These are phyloP conservation scores for Cicer yamashitae DNA, from an alignment of 306 rosid genomes.

Conservation along the genomic window DNA sequence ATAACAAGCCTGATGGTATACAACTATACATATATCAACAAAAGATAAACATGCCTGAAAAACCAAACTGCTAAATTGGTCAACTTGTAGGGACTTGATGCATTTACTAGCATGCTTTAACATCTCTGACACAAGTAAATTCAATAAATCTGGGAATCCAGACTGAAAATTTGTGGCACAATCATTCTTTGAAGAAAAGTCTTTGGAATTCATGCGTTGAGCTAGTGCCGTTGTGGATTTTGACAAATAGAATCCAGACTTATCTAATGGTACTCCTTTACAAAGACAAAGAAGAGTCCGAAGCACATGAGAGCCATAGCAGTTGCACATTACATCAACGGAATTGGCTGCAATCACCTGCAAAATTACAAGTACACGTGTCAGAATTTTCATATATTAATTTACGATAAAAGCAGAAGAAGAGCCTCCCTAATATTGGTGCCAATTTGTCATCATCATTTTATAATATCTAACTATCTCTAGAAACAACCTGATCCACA, in stretches of 20 bases:
- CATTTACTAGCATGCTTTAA: conserved; percentile 54
- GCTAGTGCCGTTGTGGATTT: conserved; percentile 68
- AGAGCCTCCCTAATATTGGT: background rate
- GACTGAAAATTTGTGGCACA: conserved; percentile 40
- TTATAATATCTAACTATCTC: conserved; percentile 10
- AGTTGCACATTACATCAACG: conserved; percentile 72
- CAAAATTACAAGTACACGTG: conserved; percentile 35
- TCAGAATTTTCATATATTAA: background rate
- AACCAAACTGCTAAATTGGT: conserved; percentile 88
- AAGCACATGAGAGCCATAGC: conserved; percentile 91
- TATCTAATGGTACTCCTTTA: conserved; percentile 69
- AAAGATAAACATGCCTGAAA: conserved; percentile 67
- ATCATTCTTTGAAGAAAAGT: conserved; percentile 51
- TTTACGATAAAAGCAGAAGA: background rate
- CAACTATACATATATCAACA: conserved; percentile 6
- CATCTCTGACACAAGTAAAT: conserved; percentile 68
- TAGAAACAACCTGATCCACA: background rate
- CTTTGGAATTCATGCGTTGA: conserved; percentile 69
- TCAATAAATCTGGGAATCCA: conserved; percentile 77
- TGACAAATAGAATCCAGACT: conserved; percentile 55
- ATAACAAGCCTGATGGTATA: conserved; percentile 13
- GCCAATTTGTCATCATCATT: background rate
- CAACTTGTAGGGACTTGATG: conserved; percentile 64
- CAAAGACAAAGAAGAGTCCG: conserved; percentile 84
- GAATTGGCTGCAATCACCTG: conserved; percentile 72